Conservation (phyloP, 2,329 filamentous ascomycete genomes). For the Rasamsonia emersonii region DNA sequence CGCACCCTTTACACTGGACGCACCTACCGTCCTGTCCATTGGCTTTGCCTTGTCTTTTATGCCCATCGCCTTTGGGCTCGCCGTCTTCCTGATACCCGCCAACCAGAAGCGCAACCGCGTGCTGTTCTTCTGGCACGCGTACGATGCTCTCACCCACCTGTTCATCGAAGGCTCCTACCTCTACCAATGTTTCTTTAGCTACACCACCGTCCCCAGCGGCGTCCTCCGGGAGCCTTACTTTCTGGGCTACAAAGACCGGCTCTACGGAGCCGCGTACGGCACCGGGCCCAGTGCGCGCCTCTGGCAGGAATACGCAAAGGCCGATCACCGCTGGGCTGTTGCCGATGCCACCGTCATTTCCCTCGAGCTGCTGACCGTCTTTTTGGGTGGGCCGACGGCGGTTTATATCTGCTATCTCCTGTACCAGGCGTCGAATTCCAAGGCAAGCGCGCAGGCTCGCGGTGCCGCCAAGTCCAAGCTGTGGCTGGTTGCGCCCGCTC, state of each 20-base stretch:
- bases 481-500: constrained; percentile 50
- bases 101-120: constrained; percentile 53
- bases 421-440: constrained; percentile 21
- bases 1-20: constrained; percentile 29
- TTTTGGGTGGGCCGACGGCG: constrained; percentile 50
- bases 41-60: constrained; percentile 38
- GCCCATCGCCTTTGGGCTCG: constrained; percentile 47
- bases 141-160: constrained; percentile 86
- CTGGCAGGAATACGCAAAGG: constrained; percentile 60
- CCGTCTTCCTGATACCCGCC: constrained; percentile 49
- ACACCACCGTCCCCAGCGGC: constrained; percentile 36
- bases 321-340: constrained; percentile 52
- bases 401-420: constrained; percentile 49
- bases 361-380: constrained; percentile 54
- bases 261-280: constrained; percentile 54
- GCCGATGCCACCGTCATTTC: constrained; percentile 51
- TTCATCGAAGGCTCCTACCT: constrained; percentile 85
- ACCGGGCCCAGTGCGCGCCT: constrained; percentile 44
- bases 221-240: constrained; percentile 36
- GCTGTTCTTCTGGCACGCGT: constrained; percentile 91
- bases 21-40: constrained; percentile 46
- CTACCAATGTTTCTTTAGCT: constrained; percentile 85
- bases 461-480: constrained; percentile 27
- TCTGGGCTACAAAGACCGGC: constrained; percentile 43
- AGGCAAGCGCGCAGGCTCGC: constrained; percentile 11